These are phyloP conservation scores for Apiospora phragmitis DNA, from an alignment of 2,329 filamentous ascomycete species.

Conservation along the genomic window DNA sequence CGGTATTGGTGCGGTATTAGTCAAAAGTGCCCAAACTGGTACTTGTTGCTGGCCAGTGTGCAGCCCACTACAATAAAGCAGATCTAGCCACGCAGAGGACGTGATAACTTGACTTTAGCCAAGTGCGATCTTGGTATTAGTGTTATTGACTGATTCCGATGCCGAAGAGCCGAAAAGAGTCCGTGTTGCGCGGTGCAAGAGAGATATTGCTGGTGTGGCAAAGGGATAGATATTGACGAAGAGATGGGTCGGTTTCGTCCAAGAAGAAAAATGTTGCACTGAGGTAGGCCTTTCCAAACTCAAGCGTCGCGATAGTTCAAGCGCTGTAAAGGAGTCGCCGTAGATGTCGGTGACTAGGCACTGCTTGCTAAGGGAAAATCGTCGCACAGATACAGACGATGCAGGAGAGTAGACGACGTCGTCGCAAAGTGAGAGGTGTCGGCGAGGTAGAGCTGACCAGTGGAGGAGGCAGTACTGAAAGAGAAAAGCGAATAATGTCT, in stretches of 20 bases:
- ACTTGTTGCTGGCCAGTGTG: neutral
- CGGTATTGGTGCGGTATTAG: neutral
- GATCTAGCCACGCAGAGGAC: neutral
- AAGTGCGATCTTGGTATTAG: neutral
- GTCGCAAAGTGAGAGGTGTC: neutral
- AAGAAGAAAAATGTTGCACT: neutral
- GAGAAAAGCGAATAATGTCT: neutral
- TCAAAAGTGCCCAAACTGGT: neutral
- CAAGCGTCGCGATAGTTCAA: neutral
- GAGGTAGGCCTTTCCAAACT: neutral
- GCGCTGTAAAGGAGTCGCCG: neutral
- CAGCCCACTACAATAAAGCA: neutral
- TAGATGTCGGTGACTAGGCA: too few relatives aligned
- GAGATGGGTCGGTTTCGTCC: too few relatives aligned
- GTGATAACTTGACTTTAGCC: neutral
- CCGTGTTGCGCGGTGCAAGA: neutral
- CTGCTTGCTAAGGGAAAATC: too few relatives aligned
- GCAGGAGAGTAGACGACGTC: neutral
- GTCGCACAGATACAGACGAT: too few relatives aligned
- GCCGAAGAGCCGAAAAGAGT: neutral
- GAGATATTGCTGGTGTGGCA: too few relatives aligned
- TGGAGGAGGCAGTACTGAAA: neutral
- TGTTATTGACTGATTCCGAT: neutral
- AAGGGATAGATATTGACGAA: too few relatives aligned
- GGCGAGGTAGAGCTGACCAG: neutral